Base-by-base conservation (phyloP, 495 filamentous ascomycete genomes). In the Neurospora pannonica region DNA sequence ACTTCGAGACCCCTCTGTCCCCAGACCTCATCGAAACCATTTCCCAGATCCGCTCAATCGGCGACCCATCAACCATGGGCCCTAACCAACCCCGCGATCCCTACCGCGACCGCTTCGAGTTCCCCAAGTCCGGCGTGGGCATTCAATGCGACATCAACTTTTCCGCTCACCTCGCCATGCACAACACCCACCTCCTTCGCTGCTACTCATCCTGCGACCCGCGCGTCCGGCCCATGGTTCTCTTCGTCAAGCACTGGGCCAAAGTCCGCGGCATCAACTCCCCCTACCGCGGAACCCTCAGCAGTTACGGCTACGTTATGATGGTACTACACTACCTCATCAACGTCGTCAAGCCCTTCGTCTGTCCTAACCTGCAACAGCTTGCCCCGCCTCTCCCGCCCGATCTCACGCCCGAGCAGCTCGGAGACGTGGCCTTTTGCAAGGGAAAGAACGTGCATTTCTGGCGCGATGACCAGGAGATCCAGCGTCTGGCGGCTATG, bases 241-340 rank as follows among this genome's bases (percentile, higher is more conserved):
- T 94, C 7, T 95, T 95, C 79, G 86, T 97, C 80, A 97, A 97
- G 81, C 85, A 88, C 74, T 97, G 94, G 94, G 92, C 93, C 43
- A 94, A 93, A 81, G 85, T 86, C 39, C 88, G 93, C 60, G 89
- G 88, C 73, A 95, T 97, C 82, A 96, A 96, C 81, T 88, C 86
- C 71, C 88, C 92, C n/a, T 96, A 94, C 78, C 88, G 89, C 48
- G 93, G 93, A 71, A 95, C 92, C 0, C 85, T 97, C 40, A 93
- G 91, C 77, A 93, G 91, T 72, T 97, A 97, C 79, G 93, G 93
- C 69, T 97, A 94, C 81, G 92, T 94, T n/a, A 84, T 97, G 8
- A 95, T 97, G 92, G 90, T 93, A n/a, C 83, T 97, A n/a, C 93
- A 97, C 79, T 96, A 94, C 76, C 89, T 97, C 38, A 86, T 93